These are phyloP conservation scores for Talaromyces sp. DNA, from an alignment of 2,329 filamentous ascomycete species.

Conservation along the genomic window DNA sequence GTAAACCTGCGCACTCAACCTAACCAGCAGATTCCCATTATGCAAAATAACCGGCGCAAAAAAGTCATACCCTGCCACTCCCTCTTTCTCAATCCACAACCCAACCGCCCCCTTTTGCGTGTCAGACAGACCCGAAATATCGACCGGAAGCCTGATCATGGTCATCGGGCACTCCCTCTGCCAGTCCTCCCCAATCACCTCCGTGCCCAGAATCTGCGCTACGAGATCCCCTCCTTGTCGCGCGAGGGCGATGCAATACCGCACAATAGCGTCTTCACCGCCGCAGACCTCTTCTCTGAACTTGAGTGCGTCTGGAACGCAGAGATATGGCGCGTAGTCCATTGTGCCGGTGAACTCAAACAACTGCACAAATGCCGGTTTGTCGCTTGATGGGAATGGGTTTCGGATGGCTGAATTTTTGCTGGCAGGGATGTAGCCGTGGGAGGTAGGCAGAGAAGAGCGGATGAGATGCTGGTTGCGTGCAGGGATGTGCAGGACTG, in stretches of 20 bases:
- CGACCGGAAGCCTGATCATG: slow-evolving; percentile 64
- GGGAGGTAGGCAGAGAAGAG: slow-evolving; percentile 71
- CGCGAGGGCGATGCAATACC: slow-evolving; percentile 59
- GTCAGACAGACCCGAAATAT: slow-evolving; percentile 30
- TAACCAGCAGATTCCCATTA: slow-evolving; percentile 57
- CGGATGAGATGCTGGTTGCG: slow-evolving; percentile 71
- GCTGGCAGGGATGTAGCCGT: slow-evolving; percentile 55
- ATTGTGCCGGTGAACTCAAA: slow-evolving; percentile 75
- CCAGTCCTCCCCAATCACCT: slow-evolving; percentile 60
- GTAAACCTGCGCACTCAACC: slow-evolving; percentile 77
- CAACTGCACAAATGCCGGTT: slow-evolving; percentile 58
- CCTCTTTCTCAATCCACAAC: slow-evolving; percentile 52
- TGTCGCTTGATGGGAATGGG: slow-evolving; percentile 39
- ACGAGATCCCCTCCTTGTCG: slow-evolving; percentile 55
- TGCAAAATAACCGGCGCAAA: slow-evolving; percentile 63
- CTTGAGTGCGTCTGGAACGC: slow-evolving; percentile 63
- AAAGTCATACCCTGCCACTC: slow-evolving; percentile 60
- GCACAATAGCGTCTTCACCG: slow-evolving; percentile 63
- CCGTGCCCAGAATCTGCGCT: slow-evolving; percentile 61
- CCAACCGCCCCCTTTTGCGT: slow-evolving; percentile 48
- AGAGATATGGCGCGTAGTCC: slow-evolving; percentile 67
- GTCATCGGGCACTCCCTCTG: slow-evolving; percentile 56
- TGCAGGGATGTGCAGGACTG: slow-evolving; percentile 70
- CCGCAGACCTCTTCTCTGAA: slow-evolving; percentile 66
- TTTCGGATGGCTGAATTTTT: not conserved